Base-by-base conservation (phyloP, 371 early-diverging fungal species). In the Chytridiales sp. region DNA sequence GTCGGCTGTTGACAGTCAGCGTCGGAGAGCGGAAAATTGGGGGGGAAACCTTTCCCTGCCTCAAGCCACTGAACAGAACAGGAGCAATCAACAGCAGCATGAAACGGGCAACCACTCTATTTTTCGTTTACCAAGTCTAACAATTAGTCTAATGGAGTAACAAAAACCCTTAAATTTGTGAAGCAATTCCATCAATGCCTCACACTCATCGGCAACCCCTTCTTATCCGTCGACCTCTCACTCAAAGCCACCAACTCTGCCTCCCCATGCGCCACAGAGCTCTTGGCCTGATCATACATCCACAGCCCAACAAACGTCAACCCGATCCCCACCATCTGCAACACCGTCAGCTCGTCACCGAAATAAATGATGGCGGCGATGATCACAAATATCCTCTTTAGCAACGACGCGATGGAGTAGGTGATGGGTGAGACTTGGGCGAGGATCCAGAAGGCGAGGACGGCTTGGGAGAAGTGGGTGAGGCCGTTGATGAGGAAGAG, bases 311-410 rank as follows among this genome's bases (percentile, higher is more conserved):
- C 51, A 75, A 93, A 91, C 0, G 93, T 90, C 59, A 93, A 56
- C 15, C 76, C 44, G 39, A 95, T 87, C 32, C 95, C 95, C 36
- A 84, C 52, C 21, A 78, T 80, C 66, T 95, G 93, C 0, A 79
- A 64, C 0, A 72, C 38, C 8, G 79, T 73, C 2, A 91, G 81
- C 4, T 78, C 75, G 62, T 93, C 91, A 26, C 86, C 86, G 70
- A 92, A 92, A 81, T 89, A 95, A 4, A 92, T 36, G 39, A 95
- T 90, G 54, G 85, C 81, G 50, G 89, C 87, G 32, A 84, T 84
- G 67, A 95, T 93, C 34, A 95, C 93, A 59, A 91, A 83, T 41
- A 95, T 90, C 31, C 95, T 84, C 74, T 95, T 95, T 57, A 92
- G 73, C 54, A 95, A 77, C 9, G 88, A 87, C 5, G 89, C 86